Percentiles rank a stretch among this genome's conserved stretches.
These are phyloP conservation scores for Metschnikowia continentalis DNA, from an alignment of 805 yeast species.

Conservation along the genomic window DNA sequence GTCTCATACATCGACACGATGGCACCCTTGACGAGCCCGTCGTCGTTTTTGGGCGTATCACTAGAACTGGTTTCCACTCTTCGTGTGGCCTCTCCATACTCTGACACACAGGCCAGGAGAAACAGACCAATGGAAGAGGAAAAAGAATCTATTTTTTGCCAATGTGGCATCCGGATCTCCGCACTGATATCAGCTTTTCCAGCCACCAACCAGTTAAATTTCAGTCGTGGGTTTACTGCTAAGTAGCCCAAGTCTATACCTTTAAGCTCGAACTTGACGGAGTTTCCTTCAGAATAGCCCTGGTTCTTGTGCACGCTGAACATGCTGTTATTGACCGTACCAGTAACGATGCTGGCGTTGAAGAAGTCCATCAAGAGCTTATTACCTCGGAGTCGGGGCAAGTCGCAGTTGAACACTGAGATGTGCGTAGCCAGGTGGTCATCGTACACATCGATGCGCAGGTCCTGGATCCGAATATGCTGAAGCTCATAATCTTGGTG, in stretches of 20 bases:
- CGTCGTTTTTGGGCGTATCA: slow-evolving; percentile 11
- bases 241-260: slow-evolving; percentile 37
- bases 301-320: slow-evolving; percentile 77
- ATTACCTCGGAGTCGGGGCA: slow-evolving; percentile 55
- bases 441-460: slow-evolving; percentile 38
- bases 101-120: slow-evolving; percentile 22
- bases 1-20: slow-evolving; percentile 41
- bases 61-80: background rate
- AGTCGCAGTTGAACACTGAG: slow-evolving; percentile 60
- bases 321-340: slow-evolving; percentile 69
- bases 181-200: slow-evolving; percentile 64
- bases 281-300: slow-evolving; percentile 33
- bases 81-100: slow-evolving; percentile 1
- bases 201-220: slow-evolving; percentile 67
- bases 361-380: slow-evolving; percentile 62
- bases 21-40: slow-evolving; percentile 34
- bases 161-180: slow-evolving; percentile 64
- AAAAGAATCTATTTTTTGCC: slow-evolving; percentile 14
- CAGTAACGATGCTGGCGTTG: slow-evolving; percentile 66
- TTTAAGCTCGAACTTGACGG: slow-evolving; percentile 38
- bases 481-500: slow-evolving; percentile 33
- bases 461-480: slow-evolving; percentile 48
- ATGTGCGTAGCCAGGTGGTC: slow-evolving; percentile 39
- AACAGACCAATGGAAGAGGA: slow-evolving; percentile 26
- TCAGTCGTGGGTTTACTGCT: slow-evolving; percentile 31